phyloP scores from a whole-genome alignment of 768 basidiomycete genomes.

The Rhizopogon rudus region DNA sequence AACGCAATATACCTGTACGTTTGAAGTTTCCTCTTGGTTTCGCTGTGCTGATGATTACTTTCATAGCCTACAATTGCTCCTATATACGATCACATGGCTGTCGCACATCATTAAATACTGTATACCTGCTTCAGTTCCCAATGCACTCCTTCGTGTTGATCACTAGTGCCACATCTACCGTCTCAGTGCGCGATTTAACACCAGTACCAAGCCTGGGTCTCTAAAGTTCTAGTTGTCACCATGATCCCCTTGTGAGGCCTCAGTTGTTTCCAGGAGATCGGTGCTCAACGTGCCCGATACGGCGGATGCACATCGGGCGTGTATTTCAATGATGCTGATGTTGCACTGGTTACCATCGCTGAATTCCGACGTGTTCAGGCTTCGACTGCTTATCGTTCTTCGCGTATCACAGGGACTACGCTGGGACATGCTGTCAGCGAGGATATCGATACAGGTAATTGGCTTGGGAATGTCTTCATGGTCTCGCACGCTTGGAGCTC shows the following conservation, averaged over 20 bases:
- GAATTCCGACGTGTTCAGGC: not conserved
- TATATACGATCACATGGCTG: conserved; percentile 55
- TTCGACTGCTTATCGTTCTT: too few species aligned
- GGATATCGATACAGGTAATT: not conserved
- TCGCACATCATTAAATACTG: conserved; percentile 22
- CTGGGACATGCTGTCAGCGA: not conserved
- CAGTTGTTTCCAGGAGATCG: too few species aligned
- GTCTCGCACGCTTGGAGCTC: not conserved
- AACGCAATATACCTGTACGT: conserved; percentile 77
- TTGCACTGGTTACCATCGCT: too few species aligned
- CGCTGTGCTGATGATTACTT: conserved; percentile 3
- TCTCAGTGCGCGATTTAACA: too few species aligned
- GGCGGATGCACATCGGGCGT: too few species aligned
- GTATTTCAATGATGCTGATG: too few species aligned
- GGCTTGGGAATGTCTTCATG: not conserved
- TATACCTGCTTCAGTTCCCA: not conserved
- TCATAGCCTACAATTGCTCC: conserved; percentile 57
- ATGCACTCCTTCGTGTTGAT: not conserved
- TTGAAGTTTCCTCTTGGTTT: conserved; percentile 1
- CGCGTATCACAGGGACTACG: too few species aligned
- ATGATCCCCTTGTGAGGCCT: too few species aligned
- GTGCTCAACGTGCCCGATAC: too few species aligned
- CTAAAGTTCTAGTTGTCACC: too few species aligned
- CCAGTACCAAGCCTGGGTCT: too few species aligned
- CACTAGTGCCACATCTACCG: not conserved